Evolutionary conservation across 495 filamentous ascomycete genomes (phyloP).

Genomic region (Rostrohypoxylon terebratum): DNA sequence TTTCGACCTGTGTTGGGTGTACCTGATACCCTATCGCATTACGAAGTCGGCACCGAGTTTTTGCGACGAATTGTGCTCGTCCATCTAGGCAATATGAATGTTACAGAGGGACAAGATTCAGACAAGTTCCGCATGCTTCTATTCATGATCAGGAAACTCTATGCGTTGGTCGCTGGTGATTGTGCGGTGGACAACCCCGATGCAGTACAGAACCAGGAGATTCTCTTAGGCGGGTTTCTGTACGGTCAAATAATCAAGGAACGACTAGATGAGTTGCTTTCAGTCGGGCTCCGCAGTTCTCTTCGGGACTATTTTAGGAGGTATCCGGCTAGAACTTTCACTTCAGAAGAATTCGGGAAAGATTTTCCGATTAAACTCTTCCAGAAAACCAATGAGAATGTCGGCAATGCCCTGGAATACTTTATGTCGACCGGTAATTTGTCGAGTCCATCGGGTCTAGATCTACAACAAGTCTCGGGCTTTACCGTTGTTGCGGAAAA

Average conservation of each 20-base stretch:
- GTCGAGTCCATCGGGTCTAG: conserved; percentile 87
- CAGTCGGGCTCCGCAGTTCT: conserved; percentile 67
- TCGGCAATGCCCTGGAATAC: conserved; percentile 88
- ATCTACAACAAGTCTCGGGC: conserved; percentile 92
- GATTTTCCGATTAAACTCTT: conserved; percentile 84
- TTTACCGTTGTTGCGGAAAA: conserved; percentile 98
- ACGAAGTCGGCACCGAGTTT: conserved; percentile 90
- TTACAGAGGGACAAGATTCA: conserved; percentile 80
- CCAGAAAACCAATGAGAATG: conserved; percentile 83
- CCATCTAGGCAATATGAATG: conserved; percentile 84
- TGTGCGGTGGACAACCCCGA: conserved; percentile 95
- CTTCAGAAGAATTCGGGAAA: conserved; percentile 75
- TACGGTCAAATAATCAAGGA: conserved; percentile 98
- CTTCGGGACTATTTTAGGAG: conserved; percentile 77
- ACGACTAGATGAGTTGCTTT: conserved; percentile 86
- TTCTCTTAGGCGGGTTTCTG: conserved; percentile 90
- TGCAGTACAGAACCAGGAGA: conserved; percentile 93
- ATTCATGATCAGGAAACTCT: conserved; percentile 96
- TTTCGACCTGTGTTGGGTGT: conserved; percentile 88
- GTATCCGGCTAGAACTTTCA: conserved; percentile 72
- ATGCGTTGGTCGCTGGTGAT: conserved; percentile 89
- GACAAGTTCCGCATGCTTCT: conserved; percentile 96
- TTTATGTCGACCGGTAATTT: conserved; percentile 97
- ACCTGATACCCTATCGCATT: conserved; percentile 80
- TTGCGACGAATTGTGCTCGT: conserved; percentile 88